Conservation (phyloP, 2,329 filamentous ascomycete genomes). For the Stagonosporopsis tanaceti region DNA sequence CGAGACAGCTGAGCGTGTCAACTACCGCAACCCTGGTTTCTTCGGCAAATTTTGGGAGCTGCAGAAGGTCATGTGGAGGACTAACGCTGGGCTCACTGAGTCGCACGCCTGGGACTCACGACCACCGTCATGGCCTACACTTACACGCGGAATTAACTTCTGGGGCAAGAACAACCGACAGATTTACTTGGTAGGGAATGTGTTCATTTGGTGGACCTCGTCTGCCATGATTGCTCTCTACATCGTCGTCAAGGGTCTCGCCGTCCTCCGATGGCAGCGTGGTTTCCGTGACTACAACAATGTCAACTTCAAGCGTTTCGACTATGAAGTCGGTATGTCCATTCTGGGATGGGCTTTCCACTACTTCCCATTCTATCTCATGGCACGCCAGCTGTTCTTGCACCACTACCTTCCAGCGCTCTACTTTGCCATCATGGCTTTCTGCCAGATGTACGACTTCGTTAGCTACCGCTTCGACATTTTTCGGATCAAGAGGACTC, state of each 20-base stretch:
- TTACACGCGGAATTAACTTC: slow-evolving; percentile 97
- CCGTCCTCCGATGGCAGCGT: slow-evolving; percentile 92
- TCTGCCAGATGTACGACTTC: slow-evolving; percentile 92
- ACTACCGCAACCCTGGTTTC: slow-evolving; percentile 94
- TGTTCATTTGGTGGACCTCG: slow-evolving; percentile 84
- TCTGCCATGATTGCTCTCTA: slow-evolving; percentile 81
- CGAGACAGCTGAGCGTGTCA: slow-evolving; percentile 85
- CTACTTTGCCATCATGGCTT: slow-evolving; percentile 89
- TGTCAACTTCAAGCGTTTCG: slow-evolving; percentile 90
- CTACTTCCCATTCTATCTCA: slow-evolving; percentile 98
- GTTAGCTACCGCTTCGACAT: slow-evolving; percentile 74
- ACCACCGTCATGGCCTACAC: slow-evolving; percentile 89
- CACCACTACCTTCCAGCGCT: slow-evolving; percentile 98
- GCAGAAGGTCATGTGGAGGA: slow-evolving; percentile 98
- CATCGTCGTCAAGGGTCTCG: slow-evolving; percentile 82
- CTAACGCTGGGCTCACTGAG: slow-evolving; percentile 94
- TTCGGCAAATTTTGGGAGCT: slow-evolving; percentile 98
- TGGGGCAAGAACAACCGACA: slow-evolving; percentile 95
- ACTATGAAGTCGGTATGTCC: slow-evolving; percentile 91
- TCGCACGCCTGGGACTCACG: slow-evolving; percentile 98
- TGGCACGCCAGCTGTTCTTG: slow-evolving; percentile 97
- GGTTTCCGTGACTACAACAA: slow-evolving; percentile 86
- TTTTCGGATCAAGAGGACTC: slow-evolving; percentile 72
- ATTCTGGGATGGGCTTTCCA: slow-evolving; percentile 96
- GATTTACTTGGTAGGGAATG: slow-evolving; percentile 93